Evolutionary conservation across 192 early-diverging fungal species (phyloP).

Genomic region (Gaertneriomyces sp.): DNA sequence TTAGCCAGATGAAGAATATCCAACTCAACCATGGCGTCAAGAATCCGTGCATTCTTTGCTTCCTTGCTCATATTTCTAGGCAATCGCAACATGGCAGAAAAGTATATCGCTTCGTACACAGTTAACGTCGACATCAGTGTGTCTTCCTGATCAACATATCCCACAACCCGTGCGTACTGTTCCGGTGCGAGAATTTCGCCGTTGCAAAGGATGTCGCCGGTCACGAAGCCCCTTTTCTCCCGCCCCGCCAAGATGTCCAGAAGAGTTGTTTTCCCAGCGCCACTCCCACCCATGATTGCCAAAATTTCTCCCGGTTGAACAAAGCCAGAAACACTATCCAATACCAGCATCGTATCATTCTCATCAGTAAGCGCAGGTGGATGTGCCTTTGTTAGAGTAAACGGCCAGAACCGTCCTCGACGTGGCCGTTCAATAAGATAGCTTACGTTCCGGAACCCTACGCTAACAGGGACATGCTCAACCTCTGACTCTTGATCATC

Average conservation of each 20-base stretch:
- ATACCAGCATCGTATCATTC: conserved; percentile 43
- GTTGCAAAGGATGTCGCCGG: conserved; percentile 76
- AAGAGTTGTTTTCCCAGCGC: conserved; percentile 87
- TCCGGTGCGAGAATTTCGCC: conserved; percentile 62
- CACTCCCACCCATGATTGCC: conserved; percentile 90
- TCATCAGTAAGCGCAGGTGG: background rate
- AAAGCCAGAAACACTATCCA: conserved; percentile 69
- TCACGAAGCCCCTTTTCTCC: conserved; percentile 70
- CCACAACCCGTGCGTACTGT: conserved; percentile 52
- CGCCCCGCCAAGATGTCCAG: conserved; percentile 84
- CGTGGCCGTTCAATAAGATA: conserved; percentile 47
- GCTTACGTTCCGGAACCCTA: conserved; percentile 62
- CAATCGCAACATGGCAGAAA: conserved; percentile 81
- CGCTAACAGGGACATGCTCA: conserved; percentile 59
- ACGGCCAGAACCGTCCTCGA: background rate
- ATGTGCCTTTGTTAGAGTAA: background rate
- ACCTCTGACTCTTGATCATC: conserved; percentile 5
- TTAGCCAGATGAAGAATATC: conserved; percentile 80
- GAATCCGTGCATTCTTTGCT: conserved; percentile 47
- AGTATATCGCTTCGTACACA: conserved; percentile 85
- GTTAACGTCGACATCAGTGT: conserved; percentile 80
- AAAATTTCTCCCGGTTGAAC: conserved; percentile 82
- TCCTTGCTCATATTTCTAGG: conserved; percentile 60
- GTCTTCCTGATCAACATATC: conserved; percentile 92
- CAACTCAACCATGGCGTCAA: conserved; percentile 78